phyloP scores from a whole-genome alignment of 208 protist species.

The Herpetomonas samuelpessoai region DNA sequence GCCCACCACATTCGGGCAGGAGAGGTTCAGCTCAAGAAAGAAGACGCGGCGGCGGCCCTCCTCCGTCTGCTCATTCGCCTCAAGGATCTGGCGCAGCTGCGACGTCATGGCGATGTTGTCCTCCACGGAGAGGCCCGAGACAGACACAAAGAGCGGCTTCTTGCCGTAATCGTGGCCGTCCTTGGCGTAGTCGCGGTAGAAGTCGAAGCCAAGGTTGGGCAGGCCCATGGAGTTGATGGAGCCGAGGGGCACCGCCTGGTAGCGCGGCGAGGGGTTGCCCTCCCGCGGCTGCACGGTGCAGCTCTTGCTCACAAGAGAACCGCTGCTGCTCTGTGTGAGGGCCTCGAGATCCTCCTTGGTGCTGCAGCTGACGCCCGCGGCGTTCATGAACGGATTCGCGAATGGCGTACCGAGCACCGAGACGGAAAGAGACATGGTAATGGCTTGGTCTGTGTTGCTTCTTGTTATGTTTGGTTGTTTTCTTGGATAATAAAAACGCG shows the following conservation, averaged over 20 bases:
- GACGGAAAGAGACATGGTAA: slow-evolving; percentile 66
- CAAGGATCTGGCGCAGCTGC: slow-evolving; percentile 42
- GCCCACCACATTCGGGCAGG: slow-evolving; percentile 88
- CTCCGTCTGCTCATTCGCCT: slow-evolving; percentile 28
- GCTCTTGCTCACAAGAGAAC: slow-evolving; percentile 84
- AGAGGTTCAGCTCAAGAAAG: slow-evolving; percentile 84
- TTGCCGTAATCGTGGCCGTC: slow-evolving; percentile 49
- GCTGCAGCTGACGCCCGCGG: slow-evolving; percentile 79
- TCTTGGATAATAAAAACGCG: no score
- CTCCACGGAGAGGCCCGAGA: slow-evolving; percentile 74
- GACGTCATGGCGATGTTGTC: slow-evolving; percentile 77
- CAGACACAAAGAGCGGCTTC: slow-evolving; percentile 86
- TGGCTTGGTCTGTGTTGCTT: no score
- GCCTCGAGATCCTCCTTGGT: slow-evolving; percentile 48
- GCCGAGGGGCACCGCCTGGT: slow-evolving; percentile 61
- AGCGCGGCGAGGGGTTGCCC: slow-evolving; percentile 84
- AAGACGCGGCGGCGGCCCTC: slow-evolving; percentile 6
- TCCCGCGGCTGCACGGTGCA: slow-evolving; percentile 61
- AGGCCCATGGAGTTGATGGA: slow-evolving; percentile 91
- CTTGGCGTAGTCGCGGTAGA: slow-evolving; percentile 62
- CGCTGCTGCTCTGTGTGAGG: slow-evolving; percentile 59
- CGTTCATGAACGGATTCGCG: slow-evolving; percentile 89
- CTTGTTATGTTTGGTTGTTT: no score
- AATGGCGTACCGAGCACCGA: slow-evolving; percentile 51
- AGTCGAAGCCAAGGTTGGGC: slow-evolving; percentile 83